phyloP scores from a whole-genome alignment of 2,329 filamentous ascomycete genomes.

The Colletotrichum sp. region DNA sequence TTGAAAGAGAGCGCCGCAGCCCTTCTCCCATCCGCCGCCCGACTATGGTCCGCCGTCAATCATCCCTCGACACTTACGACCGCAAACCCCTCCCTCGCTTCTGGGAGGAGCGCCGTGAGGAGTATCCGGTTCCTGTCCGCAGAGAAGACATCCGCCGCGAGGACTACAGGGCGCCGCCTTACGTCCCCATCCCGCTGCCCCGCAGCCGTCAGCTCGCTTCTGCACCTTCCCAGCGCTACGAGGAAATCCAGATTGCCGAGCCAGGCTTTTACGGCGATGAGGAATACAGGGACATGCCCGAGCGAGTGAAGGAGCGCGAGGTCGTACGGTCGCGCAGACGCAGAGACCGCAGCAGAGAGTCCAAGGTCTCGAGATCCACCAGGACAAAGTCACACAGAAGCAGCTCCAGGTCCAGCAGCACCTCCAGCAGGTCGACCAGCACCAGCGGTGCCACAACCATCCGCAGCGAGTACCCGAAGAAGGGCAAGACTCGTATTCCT shows the following conservation, averaged over 20 bases:
- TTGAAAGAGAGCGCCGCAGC: conserved; percentile 58
- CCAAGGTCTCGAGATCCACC: conserved; percentile 44
- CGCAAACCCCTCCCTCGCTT: conserved; percentile 63
- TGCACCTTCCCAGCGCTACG: conserved; percentile 57
- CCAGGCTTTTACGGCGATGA: conserved; percentile 74
- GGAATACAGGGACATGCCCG: conserved; percentile 68
- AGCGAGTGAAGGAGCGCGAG: conserved; percentile 67
- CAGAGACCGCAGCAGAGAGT: conserved; percentile 46
- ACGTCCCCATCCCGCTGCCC: conserved; percentile 72
- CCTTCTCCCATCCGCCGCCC: conserved; percentile 66
- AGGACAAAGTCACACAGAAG: conserved; percentile 39
- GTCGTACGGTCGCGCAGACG: conserved; percentile 54
- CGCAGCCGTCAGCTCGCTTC: conserved; percentile 65
- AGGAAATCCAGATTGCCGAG: conserved; percentile 72
- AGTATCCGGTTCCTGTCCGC: conserved; percentile 65
- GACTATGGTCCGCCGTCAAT: conserved; percentile 77
- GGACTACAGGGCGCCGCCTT: conserved; percentile 56
- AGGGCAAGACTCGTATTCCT: conserved; percentile 89
- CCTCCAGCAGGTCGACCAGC: conserved; percentile 45
- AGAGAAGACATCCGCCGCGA: conserved; percentile 54
- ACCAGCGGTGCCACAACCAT: conserved; percentile 55
- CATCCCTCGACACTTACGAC: conserved; percentile 90
- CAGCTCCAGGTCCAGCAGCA: conserved; percentile 48
- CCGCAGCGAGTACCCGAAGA: conserved; percentile 74
- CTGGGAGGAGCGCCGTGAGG: conserved; percentile 55